Evolutionary conservation across 2,329 filamentous ascomycete genomes (phyloP).

Genomic region (Didymella segeticola): DNA sequence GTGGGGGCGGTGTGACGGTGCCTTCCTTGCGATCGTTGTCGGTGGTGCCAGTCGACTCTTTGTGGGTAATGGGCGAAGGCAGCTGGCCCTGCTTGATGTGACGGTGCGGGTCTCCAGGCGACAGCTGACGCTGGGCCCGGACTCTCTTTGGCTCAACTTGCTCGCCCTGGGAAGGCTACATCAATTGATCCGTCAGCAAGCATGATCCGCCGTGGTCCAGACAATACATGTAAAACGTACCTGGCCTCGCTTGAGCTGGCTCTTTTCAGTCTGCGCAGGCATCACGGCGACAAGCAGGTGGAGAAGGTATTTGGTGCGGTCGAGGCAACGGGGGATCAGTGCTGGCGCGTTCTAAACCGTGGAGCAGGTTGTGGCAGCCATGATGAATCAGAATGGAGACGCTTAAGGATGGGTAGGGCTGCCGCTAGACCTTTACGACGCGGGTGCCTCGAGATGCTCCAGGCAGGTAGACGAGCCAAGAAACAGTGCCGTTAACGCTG

Average conservation of each 20-base stretch:
- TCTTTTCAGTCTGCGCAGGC: conserved; percentile 72
- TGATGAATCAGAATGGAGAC: conserved; percentile 24
- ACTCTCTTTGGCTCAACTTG: conserved; percentile 79
- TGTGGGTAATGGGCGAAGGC: conserved; percentile 79
- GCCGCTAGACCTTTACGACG: conserved; percentile 26
- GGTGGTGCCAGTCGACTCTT: conserved; percentile 65
- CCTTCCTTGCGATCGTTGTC: conserved; percentile 67
- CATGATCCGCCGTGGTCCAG: background rate
- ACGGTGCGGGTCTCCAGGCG: conserved; percentile 59
- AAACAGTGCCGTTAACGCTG: background rate
- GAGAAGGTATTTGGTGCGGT: conserved; percentile 15
- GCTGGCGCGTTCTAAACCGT: conserved; percentile 29
- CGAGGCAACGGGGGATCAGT: conserved; percentile 28
- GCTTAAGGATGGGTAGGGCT: conserved; percentile 17
- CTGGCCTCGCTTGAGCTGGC: conserved; percentile 81
- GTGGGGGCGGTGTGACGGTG: conserved; percentile 70
- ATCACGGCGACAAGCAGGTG: conserved; percentile 46
- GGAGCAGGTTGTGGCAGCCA: conserved; percentile 26
- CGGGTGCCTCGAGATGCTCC: conserved; percentile 25
- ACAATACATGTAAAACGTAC: conserved; percentile 58
- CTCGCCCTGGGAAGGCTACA: conserved; percentile 71
- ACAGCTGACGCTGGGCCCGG: conserved; percentile 73
- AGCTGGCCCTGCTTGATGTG: conserved; percentile 64
- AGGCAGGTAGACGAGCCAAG: conserved; percentile 26
- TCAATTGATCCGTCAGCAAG: conserved; percentile 29